Evolutionary conservation across 306 rosid genomes (phyloP).

Genomic region (Myrica gale): DNA sequence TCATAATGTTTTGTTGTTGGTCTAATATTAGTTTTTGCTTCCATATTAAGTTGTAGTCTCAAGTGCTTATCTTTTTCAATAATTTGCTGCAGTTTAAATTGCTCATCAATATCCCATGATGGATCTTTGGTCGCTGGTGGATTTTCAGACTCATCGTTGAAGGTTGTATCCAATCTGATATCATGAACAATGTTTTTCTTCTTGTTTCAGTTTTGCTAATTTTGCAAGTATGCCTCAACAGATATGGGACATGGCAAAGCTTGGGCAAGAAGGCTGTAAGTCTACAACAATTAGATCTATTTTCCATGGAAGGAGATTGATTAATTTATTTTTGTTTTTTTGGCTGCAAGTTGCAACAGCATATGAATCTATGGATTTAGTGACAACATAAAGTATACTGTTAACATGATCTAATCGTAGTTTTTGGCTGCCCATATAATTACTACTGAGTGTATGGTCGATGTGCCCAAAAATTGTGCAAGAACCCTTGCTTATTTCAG

Average conservation of each 20-base stretch:
- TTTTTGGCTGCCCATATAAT: background rate
- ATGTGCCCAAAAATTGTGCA: background rate
- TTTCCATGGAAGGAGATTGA: background rate
- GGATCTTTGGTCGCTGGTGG: conserved; percentile 97
- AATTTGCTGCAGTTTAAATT: conserved; percentile 64
- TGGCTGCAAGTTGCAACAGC: too few species aligned
- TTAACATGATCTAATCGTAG: too few species aligned
- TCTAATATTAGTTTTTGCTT: conserved; percentile 15
- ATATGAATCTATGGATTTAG: too few species aligned
- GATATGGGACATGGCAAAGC: conserved; percentile 99
- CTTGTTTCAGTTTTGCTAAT: conserved; percentile 19
- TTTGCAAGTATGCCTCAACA: conserved; percentile 31
- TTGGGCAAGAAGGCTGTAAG: conserved; percentile 85
- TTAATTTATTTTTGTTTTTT: background rate
- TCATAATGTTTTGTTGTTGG: conserved; percentile 8
- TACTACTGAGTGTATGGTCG: background rate
- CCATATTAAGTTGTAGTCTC: conserved; percentile 20
- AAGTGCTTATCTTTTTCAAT: conserved; percentile 26
- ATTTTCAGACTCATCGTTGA: conserved; percentile 88
- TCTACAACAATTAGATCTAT: conserved; percentile 22
- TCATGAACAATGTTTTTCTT: background rate
- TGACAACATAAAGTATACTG: too few species aligned
- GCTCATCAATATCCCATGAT: conserved; percentile 87
- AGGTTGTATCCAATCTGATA: conserved; percentile 44
- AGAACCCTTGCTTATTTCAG: background rate